Percentiles rank a stretch among this genome's conserved stretches.
phyloP scores from a whole-genome alignment of 129 eudicot genomes.

The Flaveria trinervia region DNA sequence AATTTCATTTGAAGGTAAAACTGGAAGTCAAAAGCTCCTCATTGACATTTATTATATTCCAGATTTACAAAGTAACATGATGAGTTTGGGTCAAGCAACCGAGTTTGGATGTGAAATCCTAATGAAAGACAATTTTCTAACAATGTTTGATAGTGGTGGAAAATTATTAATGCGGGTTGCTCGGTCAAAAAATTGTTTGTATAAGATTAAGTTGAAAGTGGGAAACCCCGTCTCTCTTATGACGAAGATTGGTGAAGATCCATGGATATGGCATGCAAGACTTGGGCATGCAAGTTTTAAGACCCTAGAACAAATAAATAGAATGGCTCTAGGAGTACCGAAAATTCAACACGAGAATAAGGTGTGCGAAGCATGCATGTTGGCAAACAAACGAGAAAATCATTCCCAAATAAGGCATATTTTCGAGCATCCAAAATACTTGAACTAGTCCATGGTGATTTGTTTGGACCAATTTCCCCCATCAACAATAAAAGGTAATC shows the following conservation, averaged over 20 bases:
- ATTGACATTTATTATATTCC: background rate
- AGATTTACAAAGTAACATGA: background rate
- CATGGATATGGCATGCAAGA: conserved; percentile 15
- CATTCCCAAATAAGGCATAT: too few relatives aligned
- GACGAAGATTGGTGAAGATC: background rate
- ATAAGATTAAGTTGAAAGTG: background rate
- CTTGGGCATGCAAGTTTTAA: background rate
- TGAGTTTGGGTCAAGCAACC: conserved; percentile 3
- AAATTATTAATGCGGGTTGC: background rate
- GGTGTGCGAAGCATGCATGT: too few relatives aligned
- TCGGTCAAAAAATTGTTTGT: background rate
- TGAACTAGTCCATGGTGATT: too few relatives aligned
- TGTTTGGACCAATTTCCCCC: too few relatives aligned
- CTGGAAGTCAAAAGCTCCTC: too few relatives aligned
- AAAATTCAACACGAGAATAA: too few relatives aligned
- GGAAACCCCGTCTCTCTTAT: background rate
- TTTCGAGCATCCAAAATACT: too few relatives aligned
- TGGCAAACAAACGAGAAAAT: too few relatives aligned
- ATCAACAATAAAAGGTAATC: too few relatives aligned
- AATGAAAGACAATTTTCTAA: background rate
- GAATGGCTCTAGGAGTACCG: too few relatives aligned
- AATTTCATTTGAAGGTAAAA: background rate
- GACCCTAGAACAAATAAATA: background rate
- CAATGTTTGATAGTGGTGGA: background rate
- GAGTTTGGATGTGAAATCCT: conserved; percentile 5